Base-by-base conservation (phyloP, 345 rosid species). In the Rubroshorea leprosula region DNA sequence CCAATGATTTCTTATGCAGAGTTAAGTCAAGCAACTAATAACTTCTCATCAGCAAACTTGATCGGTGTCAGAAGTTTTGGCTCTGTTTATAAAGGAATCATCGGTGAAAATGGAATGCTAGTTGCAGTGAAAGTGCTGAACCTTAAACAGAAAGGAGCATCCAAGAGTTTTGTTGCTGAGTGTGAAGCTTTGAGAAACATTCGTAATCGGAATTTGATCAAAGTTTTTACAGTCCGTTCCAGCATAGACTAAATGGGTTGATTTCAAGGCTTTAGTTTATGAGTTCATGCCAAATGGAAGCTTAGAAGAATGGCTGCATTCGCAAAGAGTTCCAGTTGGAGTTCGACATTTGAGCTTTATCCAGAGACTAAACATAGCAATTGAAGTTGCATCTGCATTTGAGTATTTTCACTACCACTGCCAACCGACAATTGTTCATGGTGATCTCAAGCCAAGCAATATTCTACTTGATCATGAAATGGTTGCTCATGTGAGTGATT, bases 91-190 rank as follows among this genome's bases (percentile, higher is more conserved):
- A 47, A 27, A 27, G 63, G 63, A 66, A 21, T n/a, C 18, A 48
- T 19, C 4, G n/a, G n/a, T n/a, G n/a, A n/a, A n/a, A n/a, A 21
- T 6, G 29, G 48, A 49, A 52, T 0, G 10, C 20, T 22, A 8
- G 58, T 70, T 20, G 78, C 75, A 5, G 58, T 73, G 4, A 78
- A 78, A 61, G 79, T 80, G 44, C 6, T 83, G 25, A 72, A 83
- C 38, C 69, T 78, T 52, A 8, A 39, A 14, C 58, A 14, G 46
- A 64, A 18, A 57, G 79, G 77, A 54, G 89, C 79, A 17, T 58
- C 35, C 2, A 66, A 64, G 65, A 83, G 82, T 15, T 83, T 78
- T 24, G 9, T 76, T 15, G 76, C 79, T 13, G 84, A 80, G 64
- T 78, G 82, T 51, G 57, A 80, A 65, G 64, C 77, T 0, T 45